Conservation (phyloP, 2,329 filamentous ascomycete genomes). For the Plectosphaerella cucumerina region DNA sequence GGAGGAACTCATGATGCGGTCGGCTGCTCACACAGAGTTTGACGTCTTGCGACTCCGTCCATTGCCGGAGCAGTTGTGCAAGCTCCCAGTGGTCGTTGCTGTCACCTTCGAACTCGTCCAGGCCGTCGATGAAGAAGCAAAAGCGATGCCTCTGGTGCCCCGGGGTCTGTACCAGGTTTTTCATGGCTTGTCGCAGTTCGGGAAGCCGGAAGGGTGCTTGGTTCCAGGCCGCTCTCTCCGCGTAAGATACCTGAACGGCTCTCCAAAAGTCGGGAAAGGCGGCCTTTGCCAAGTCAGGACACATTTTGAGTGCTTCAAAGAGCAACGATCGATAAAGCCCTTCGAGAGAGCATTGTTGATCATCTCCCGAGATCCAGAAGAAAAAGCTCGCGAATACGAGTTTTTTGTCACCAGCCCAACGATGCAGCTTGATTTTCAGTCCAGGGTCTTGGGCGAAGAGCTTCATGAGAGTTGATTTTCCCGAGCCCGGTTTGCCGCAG, state of each 20-base stretch:
- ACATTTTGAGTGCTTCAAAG: conserved; percentile 11
- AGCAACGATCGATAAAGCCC: conserved; percentile 14
- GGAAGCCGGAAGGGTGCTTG: background rate
- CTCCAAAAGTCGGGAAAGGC: conserved; percentile 8
- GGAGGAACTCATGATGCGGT: background rate
- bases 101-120: conserved; percentile 3
- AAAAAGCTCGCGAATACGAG: conserved; percentile 8
- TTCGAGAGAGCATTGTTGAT: conserved; percentile 11
- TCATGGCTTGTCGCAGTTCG: background rate
- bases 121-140: conserved; percentile 8
- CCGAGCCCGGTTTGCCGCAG: conserved; percentile 12
- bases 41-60: background rate
- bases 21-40: conserved; percentile 5
- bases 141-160: background rate
- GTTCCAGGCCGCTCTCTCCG: background rate
- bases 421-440: background rate
- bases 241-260: background rate
- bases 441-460: background rate
- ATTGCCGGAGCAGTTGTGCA: background rate
- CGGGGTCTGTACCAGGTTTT: background rate
- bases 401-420: conserved; percentile 1
- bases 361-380: conserved; percentile 11
- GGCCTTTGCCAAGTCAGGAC: conserved; percentile 9
- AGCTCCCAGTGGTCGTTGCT: background rate
- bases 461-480: conserved; percentile 9